A percentile compares a stretch with the other conserved stretches of the same genome.
These are phyloP conservation scores for Scolecobasidium constrictum DNA, from an alignment of 2,329 filamentous ascomycete genomes.

Conservation along the genomic window DNA sequence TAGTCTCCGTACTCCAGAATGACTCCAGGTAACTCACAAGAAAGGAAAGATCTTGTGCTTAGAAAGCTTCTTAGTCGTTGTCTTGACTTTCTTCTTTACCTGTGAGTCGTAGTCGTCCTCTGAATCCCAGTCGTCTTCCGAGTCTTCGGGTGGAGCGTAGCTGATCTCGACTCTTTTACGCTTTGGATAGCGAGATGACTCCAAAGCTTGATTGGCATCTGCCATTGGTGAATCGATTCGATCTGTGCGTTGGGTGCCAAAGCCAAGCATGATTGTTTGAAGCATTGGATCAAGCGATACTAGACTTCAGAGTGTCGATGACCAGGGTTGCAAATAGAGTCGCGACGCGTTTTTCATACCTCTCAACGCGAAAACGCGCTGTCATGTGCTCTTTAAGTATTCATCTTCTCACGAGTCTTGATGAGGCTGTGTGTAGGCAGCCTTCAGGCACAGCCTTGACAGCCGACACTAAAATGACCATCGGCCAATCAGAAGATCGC, in stretches of 20 bases:
- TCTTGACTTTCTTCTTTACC: background rate
- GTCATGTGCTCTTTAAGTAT: background rate
- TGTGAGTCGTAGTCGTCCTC: slow-evolving; percentile 2
- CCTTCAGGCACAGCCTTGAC: no score
- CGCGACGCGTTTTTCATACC: no score
- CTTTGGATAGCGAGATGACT: slow-evolving; percentile 4
- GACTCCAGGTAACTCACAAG: background rate
- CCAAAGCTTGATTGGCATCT: background rate
- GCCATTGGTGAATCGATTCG: no score
- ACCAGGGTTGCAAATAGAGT: no score
- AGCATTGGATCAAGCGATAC: no score
- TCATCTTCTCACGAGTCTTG: background rate
- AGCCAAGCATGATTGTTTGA: no score
- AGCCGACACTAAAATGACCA: no score
- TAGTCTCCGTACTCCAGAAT: background rate
- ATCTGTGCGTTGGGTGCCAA: no score
- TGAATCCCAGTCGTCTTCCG: background rate
- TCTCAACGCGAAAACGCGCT: no score
- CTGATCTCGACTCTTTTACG: slow-evolving; percentile 2
- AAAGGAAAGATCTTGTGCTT: slow-evolving; percentile 10
- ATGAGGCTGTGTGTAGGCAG: no score
- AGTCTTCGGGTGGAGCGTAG: background rate
- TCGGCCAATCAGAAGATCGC: no score
- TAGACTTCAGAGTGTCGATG: no score
- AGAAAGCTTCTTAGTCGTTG: background rate